Percentiles rank a stretch among this genome's conserved stretches.
phyloP scores from a whole-genome alignment of 495 filamentous ascomycete species.

The Apiosordaria backusii region DNA sequence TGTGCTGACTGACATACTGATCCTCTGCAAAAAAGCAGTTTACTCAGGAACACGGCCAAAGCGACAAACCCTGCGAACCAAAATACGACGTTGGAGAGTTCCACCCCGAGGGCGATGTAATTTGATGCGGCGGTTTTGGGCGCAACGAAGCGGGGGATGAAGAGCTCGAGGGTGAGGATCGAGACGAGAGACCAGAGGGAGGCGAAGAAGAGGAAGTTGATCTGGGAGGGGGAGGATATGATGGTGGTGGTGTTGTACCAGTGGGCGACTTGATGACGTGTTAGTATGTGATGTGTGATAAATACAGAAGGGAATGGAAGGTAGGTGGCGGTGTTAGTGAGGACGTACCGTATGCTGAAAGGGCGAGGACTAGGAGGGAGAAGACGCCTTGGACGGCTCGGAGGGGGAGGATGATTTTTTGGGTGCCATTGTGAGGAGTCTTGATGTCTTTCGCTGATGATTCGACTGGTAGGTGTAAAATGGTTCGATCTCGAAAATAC shows the following conservation, averaged over 20 bases:
- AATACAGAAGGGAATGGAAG: background rate
- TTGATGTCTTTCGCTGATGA: background rate
- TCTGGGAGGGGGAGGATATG: conserved; percentile 48
- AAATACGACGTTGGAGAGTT: conserved; percentile 67
- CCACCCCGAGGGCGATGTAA: conserved; percentile 57
- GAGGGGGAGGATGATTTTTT: conserved; percentile 25
- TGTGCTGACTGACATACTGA: conserved; percentile 47
- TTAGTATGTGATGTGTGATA: conserved; percentile 8
- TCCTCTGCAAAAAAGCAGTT: conserved; percentile 52
- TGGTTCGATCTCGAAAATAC: background rate
- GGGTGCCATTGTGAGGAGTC: background rate
- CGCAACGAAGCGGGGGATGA: conserved; percentile 54
- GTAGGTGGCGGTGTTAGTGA: background rate
- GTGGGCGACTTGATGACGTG: conserved; percentile 39
- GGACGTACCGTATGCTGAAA: conserved; percentile 67
- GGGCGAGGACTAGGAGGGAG: conserved; percentile 60
- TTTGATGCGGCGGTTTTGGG: conserved; percentile 46
- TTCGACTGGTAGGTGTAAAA: background rate
- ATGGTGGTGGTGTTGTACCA: conserved; percentile 50
- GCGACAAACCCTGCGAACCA: conserved; percentile 81
- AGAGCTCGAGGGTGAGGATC: conserved; percentile 59
- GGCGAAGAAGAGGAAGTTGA: conserved; percentile 72
- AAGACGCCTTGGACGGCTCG: conserved; percentile 56
- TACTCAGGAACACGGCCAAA: conserved; percentile 59
- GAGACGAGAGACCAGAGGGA: conserved; percentile 64